Percentiles rank a stretch among this genome's conserved stretches.
Evolutionary conservation across 2,329 filamentous ascomycete species (phyloP).

Genomic region (Fusarium euwallaceae): DNA sequence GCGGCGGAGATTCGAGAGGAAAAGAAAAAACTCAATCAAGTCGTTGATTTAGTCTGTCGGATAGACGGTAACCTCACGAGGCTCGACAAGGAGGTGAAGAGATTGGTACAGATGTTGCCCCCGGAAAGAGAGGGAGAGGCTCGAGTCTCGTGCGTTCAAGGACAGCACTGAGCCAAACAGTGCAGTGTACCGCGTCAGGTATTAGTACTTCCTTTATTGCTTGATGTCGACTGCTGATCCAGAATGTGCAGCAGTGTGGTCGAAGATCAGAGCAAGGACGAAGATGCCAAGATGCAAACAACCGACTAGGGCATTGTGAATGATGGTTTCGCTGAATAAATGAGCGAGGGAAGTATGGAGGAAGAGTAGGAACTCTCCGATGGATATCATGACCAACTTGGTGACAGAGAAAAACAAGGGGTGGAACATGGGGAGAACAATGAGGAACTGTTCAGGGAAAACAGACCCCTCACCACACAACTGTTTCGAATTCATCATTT

Average conservation of each 20-base stretch:
- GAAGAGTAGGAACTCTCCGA: background rate
- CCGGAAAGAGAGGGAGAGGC: background rate
- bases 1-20: background rate
- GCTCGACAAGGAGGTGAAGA: background rate
- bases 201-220: background rate
- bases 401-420: background rate
- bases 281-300: background rate
- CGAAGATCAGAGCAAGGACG: background rate
- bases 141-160: background rate
- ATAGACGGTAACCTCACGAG: background rate
- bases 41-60: background rate
- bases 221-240: background rate
- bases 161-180: background rate
- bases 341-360: accelerated
- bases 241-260: background rate
- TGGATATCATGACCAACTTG: background rate
- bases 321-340: background rate
- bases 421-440: background rate
- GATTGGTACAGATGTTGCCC: background rate
- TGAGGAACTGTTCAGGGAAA: background rate
- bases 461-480: background rate
- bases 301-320: background rate
- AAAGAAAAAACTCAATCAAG: background rate
- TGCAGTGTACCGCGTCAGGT: background rate
- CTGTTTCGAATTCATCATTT: background rate